Evolutionary conservation across 257 asterid genomes (phyloP).

Genomic region (Gynochthodes officinalis): DNA sequence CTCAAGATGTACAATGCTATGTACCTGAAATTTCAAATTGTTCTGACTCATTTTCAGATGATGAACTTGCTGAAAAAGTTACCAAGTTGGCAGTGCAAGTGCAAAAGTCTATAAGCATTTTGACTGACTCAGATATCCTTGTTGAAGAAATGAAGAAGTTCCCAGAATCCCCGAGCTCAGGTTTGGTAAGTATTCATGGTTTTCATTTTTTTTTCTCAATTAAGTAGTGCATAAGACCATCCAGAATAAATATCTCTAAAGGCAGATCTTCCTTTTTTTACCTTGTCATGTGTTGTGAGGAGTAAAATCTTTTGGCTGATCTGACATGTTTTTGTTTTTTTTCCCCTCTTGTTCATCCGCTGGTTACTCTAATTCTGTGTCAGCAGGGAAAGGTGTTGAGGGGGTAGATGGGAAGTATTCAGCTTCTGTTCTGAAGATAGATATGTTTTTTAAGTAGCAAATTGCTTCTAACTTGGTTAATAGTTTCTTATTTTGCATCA

Average conservation of each 20-base stretch:
- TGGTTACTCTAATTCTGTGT: background rate
- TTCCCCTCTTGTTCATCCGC: background rate
- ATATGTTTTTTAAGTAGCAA: background rate
- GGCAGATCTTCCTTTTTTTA: background rate
- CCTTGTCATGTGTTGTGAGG: background rate
- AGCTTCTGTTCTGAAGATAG: background rate
- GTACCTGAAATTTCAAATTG: slow-evolving; percentile 61
- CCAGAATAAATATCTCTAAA: no score
- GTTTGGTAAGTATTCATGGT: slow-evolving; percentile 51
- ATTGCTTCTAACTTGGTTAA: background rate
- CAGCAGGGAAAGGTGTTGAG: background rate
- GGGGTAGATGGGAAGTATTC: background rate
- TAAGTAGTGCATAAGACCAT: background rate
- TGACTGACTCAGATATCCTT: slow-evolving; percentile 43
- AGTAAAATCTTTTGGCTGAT: background rate
- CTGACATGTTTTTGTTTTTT: background rate
- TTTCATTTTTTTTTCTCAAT: slow-evolving; percentile 11
- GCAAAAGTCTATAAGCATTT: slow-evolving; percentile 40
- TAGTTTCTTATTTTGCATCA: background rate
- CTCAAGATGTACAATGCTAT: slow-evolving; percentile 37
- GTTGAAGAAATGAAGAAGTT: slow-evolving; percentile 55
- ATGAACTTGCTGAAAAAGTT: slow-evolving; percentile 63
- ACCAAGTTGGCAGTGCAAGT: slow-evolving; percentile 46
- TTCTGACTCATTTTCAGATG: slow-evolving; percentile 44
- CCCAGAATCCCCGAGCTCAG: slow-evolving; percentile 48